A percentile compares a stretch with the other conserved stretches of the same genome.
phyloP scores from a whole-genome alignment of 768 basidiomycete species.

The Boletus vermiculosoides region DNA sequence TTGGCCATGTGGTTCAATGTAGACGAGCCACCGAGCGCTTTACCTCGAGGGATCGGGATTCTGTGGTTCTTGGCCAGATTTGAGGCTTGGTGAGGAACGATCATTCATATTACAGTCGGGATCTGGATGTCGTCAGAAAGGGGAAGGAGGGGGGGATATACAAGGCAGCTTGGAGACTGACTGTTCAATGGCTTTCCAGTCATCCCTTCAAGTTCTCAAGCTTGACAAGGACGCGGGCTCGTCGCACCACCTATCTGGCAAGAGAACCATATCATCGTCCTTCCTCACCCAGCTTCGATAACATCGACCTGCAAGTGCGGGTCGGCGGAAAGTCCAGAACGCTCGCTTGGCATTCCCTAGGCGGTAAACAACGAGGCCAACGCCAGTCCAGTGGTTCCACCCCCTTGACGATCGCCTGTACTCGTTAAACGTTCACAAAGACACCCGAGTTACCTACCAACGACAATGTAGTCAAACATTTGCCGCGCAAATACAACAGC shows the following conservation, averaged over 20 bases:
- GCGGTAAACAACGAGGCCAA: conserved; percentile 11
- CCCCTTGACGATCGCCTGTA: conserved; percentile 2
- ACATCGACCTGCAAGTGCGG: conserved; percentile 5
- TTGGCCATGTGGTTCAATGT: conserved; percentile 14
- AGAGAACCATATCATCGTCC: conserved; percentile 11
- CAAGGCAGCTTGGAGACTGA: too few species aligned
- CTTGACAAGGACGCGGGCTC: neutral
- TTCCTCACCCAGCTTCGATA: conserved; percentile 19
- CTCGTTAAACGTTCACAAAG: neutral
- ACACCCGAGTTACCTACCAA: conserved; percentile 8
- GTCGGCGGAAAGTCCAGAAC: conserved; percentile 10
- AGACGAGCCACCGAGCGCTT: conserved; percentile 15
- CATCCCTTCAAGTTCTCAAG: conserved; percentile 3
- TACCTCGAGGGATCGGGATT: conserved; percentile 6
- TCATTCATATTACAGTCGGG: conserved; percentile 14
- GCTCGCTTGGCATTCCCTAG: neutral
- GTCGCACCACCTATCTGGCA: conserved; percentile 1
- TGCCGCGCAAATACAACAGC: conserved; percentile 8
- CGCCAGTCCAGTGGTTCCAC: conserved; percentile 14
- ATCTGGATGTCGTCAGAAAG: conserved; percentile 7
- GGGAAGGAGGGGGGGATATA: neutral
- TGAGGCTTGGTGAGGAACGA: conserved; percentile 13
- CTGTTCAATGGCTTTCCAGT: conserved; percentile 6
- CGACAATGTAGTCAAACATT: conserved; percentile 18
- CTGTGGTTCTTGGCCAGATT: conserved; percentile 4